These are phyloP conservation scores for Iris macrosiphon DNA, from an alignment of 106 monocot species.

Conservation along the genomic window DNA sequence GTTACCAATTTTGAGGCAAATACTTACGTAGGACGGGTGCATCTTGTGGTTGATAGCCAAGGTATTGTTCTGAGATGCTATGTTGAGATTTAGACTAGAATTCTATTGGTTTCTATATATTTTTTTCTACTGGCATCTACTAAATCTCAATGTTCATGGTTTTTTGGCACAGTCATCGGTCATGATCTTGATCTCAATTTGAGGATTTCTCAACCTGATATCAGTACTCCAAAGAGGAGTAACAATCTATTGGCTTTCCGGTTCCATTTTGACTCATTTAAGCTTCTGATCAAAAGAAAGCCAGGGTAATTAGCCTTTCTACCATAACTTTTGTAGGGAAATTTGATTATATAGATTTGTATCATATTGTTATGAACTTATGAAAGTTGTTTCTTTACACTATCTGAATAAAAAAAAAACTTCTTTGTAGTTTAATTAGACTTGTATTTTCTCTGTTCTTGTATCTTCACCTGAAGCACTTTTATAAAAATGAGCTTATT, in stretches of 20 bases:
- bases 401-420: neutral
- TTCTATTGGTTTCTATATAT: no score
- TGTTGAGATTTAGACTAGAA: neutral
- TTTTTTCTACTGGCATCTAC: neutral
- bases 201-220: slow-evolving; percentile 39
- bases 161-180: neutral
- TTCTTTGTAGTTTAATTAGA: no score
- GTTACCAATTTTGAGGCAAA: slow-evolving; percentile 60
- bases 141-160: neutral
- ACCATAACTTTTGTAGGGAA: no score
- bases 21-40: slow-evolving; percentile 30
- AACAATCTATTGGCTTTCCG: slow-evolving; percentile 1
- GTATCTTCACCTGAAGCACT: no score
- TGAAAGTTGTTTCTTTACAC: neutral
- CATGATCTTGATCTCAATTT: slow-evolving; percentile 37
- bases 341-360: neutral
- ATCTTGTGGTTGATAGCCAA: slow-evolving; percentile 4
- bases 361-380: neutral
- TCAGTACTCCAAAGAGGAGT: slow-evolving; percentile 13
- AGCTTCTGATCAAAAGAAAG: slow-evolving; percentile 9
- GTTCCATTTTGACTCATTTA: slow-evolving; percentile 7
- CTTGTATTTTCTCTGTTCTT: no score
- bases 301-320: slow-evolving; percentile 10
- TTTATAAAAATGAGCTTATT: no score
- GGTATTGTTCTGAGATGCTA: slow-evolving; percentile 9